phyloP scores from a whole-genome alignment of 2,329 filamentous ascomycete genomes.

The Penicillium sp. region DNA sequence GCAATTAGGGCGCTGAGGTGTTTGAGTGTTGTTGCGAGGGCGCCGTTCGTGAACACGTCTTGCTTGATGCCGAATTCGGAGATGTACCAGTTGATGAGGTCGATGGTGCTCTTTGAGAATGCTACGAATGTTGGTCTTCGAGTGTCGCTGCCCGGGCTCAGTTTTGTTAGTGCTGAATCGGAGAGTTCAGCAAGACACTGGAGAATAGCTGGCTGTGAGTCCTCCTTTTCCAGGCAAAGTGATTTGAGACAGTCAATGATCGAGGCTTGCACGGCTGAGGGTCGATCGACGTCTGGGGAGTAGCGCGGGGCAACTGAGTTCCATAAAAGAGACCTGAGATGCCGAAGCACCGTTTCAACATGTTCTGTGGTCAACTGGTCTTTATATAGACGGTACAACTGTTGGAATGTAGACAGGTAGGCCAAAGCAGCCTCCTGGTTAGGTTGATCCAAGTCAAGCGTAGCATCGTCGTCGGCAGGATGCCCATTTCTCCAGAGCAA shows the following conservation, averaged over 20 bases:
- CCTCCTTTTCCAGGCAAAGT: constrained; percentile 37
- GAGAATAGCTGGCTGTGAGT: constrained; percentile 37
- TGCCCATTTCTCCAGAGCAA: constrained; percentile 64
- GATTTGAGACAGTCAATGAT: constrained; percentile 35
- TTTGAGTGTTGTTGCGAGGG: constrained; percentile 61
- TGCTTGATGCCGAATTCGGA: constrained; percentile 47
- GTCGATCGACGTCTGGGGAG: constrained; percentile 39
- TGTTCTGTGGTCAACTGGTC: constrained; percentile 59
- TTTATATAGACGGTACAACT: constrained; percentile 73
- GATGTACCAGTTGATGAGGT: constrained; percentile 53
- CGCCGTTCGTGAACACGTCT: constrained; percentile 67
- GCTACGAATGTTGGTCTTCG: constrained; percentile 78
- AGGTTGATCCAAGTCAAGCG: constrained; percentile 49
- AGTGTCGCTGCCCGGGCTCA: constrained; percentile 36
- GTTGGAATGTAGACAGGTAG: constrained; percentile 72
- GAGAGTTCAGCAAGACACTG: constrained; percentile 63
- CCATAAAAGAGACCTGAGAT: constrained; percentile 68
- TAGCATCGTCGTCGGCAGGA: constrained; percentile 48
- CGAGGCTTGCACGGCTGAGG: constrained; percentile 36
- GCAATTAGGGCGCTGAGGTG: constrained; percentile 67
- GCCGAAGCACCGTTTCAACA: constrained; percentile 64
- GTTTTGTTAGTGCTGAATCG: constrained; percentile 52
- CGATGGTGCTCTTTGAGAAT: constrained; percentile 77
- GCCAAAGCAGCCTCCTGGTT: constrained; percentile 81
- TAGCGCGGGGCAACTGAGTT: constrained; percentile 56